A percentile compares a stretch with the other conserved stretches of the same genome.
Conservation (phyloP, 2,329 filamentous ascomycete species). For the Xylaria sp. region DNA sequence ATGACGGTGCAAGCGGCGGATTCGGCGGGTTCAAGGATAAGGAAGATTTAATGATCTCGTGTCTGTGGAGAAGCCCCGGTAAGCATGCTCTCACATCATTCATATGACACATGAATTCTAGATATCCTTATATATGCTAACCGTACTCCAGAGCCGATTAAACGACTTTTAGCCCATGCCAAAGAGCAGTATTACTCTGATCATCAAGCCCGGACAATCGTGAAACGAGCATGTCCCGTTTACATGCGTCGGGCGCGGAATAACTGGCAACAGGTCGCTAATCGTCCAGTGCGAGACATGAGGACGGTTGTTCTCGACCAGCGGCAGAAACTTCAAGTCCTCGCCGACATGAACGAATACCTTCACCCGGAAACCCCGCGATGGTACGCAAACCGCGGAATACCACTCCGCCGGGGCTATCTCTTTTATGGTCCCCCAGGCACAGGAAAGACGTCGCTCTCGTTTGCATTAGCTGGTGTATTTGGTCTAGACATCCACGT, state of each 20-base stretch:
- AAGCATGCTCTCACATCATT: slow-evolving; percentile 10
- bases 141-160: slow-evolving; percentile 60
- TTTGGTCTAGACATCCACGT: slow-evolving; percentile 76
- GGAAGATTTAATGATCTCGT: slow-evolving; percentile 65
- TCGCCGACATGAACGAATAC: slow-evolving; percentile 82
- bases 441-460: slow-evolving; percentile 77
- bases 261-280: slow-evolving; percentile 67
- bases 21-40: slow-evolving; percentile 59
- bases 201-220: slow-evolving; percentile 66
- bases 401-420: slow-evolving; percentile 81
- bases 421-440: slow-evolving; percentile 81
- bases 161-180: slow-evolving; percentile 64
- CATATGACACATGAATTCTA: neutral
- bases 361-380: slow-evolving; percentile 74
- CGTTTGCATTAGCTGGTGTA: slow-evolving; percentile 72
- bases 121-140: neutral
- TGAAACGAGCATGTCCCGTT: slow-evolving; percentile 64
- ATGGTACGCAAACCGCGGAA: slow-evolving; percentile 81
- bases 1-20: slow-evolving; percentile 51
- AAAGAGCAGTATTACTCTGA: slow-evolving; percentile 64
- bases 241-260: slow-evolving; percentile 59
- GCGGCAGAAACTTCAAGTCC: slow-evolving; percentile 71
- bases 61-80: slow-evolving; percentile 62
- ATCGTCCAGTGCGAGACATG: slow-evolving; percentile 76
- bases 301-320: slow-evolving; percentile 79